Base-by-base conservation (phyloP, 352 stramenopile genomes). In the Globisporangium cederbergense region DNA sequence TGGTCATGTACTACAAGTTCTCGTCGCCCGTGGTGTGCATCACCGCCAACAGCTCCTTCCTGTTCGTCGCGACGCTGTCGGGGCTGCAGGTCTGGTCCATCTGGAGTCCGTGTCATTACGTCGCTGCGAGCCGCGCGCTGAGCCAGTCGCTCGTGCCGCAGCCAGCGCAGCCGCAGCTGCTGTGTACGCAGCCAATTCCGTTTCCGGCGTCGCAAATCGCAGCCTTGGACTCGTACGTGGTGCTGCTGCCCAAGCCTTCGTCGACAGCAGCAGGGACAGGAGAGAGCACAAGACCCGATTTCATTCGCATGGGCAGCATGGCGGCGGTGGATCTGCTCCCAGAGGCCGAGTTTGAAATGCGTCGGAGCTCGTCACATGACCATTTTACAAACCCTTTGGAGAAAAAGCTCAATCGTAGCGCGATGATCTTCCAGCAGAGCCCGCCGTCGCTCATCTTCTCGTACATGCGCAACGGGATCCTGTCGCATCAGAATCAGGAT, bases 1-100 rank as follows among this genome's bases (percentile, higher is more conserved):
- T 95, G 7, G 81, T 93, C n/a, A 91, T 93, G 78, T 81, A 93
- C 63, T 95, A 95, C 64, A 78, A 67, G 18, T 93, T 95, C 67
- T 77, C 78, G 28, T 83, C 78, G 3, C 71, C 75, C 0, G 80
- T 91, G 30, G 77, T 76, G 2, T 82, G 66, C 40, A 86, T 95
- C 58, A 79, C 83, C 0, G 86, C 86, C 36, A 95, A 95, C 63
- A 95, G 86, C 60, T 93, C 84, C 11, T 95, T 93, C 53, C 69
- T 95, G 25, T 95, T 95, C 65, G 86, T 85, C 2, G 83, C 78
- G 25, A 89, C 86, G 36, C 72, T 82, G 5, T 80, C 83, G 1
- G 79, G 75, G 0, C 58, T 95, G 14, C 84, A 95, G 66, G 79
- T 95, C 0, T 95, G 86, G 86, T 92, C 84, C 10, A 90, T 95